Evolutionary conservation across 2,329 filamentous ascomycete genomes (phyloP), one percentile per base, ranked within the genome.

Genomic region (Lizonia empirigonia): DNA sequence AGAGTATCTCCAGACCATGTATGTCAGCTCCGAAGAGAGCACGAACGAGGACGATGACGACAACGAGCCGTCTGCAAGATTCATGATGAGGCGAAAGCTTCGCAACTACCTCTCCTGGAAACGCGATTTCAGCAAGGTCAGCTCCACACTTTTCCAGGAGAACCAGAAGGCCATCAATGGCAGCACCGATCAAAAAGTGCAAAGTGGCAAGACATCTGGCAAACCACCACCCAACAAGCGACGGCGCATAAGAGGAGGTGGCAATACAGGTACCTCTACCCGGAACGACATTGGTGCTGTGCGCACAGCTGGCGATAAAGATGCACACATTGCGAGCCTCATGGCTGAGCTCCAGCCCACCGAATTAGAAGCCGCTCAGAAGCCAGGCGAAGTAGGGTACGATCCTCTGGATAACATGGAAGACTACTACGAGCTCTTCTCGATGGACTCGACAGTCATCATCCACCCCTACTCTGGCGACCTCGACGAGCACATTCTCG

Each of bases 391-490:
- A 51, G 80, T 95, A 19, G 79, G 85, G 2, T 78, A 84, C 5
- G 94, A 97, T 71, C 88, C 90, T 1, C 79, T 97, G 7, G 89
- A 96, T 38, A 84, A 96, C 68, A 93, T 94, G 88, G 92, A 97
- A 58, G 88, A 93, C 60, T 94, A 88, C 75, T 97, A 92, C 70
- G 85, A 94, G 71, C 81, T 97, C 24, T 96, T 93, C 71, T 90
- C 96, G 46, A 94, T 95, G 85, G 84, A 90, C 61, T 90, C 96
- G 60, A 78, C 97, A 16, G 82, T 97, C 10, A 85, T 96, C 32
- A 81, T 97, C 15, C 94, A 97, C 71, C 89, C 94, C 1, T 99
- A 96, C 70, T 91, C 96, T 53, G 92, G 92, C 9, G 94, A 97
- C 69, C 88, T 93, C 77, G 94, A 99, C 71, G 94, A 97, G 69